Percentiles rank a stretch among this genome's conserved stretches.
These are phyloP conservation scores for Botrytis paeoniae DNA, from an alignment of 2,329 filamentous ascomycete species.

Conservation along the genomic window DNA sequence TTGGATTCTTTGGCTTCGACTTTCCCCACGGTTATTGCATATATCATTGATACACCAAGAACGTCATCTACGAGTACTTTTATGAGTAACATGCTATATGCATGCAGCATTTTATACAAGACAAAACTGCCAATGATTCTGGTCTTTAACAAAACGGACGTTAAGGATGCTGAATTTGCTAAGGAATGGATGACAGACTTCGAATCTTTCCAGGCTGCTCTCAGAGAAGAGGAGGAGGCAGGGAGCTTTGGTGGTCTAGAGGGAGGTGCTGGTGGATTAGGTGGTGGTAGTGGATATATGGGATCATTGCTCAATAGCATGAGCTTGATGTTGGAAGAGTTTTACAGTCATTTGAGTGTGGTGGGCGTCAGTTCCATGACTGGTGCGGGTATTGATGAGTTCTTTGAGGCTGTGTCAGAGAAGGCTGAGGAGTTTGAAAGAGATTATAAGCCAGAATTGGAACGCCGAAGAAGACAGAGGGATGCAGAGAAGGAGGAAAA, in stretches of 20 bases:
- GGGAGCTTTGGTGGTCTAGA: conserved; percentile 74
- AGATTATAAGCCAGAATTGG: conserved; percentile 90
- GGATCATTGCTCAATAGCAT: conserved; percentile 92
- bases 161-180: conserved; percentile 84
- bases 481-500: conserved; percentile 70
- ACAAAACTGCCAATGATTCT: conserved; percentile 98
- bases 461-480: conserved; percentile 70
- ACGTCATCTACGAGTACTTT: conserved; percentile 93
- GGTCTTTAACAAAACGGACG: conserved; percentile 98
- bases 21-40: conserved; percentile 95
- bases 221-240: conserved; percentile 74
- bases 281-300: conserved; percentile 91
- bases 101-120: conserved; percentile 97
- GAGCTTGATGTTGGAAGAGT: conserved; percentile 96
- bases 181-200: conserved; percentile 99
- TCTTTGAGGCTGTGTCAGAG: conserved; percentile 82
- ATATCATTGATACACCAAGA: conserved; percentile 94
- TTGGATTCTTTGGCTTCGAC: conserved; percentile 89
- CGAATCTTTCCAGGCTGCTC: conserved; percentile 85
- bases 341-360: conserved; percentile 90
- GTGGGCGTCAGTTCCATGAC: conserved; percentile 93
- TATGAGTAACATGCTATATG: conserved; percentile 99
- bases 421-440: conserved; percentile 85
- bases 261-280: conserved; percentile 53
- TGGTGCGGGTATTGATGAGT: conserved; percentile 86